Base-by-base conservation (phyloP, 805 yeast species). In the Candida krabiensis region DNA sequence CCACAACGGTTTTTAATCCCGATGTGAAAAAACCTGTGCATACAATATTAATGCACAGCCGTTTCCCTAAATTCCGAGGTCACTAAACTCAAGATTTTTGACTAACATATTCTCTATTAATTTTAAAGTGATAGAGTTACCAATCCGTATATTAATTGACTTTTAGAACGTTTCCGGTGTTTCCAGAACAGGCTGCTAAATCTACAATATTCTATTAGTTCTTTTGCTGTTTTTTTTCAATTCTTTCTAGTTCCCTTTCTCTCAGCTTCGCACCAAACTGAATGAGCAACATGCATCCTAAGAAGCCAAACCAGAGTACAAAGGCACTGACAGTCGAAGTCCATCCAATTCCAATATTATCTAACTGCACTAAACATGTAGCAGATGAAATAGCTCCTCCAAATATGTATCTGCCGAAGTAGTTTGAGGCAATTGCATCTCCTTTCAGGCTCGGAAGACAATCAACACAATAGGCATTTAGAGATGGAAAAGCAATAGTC, bases 401-500 rank as follows among this genome's bases (percentile, higher is more conserved):
- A 22, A 50, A 27, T 1, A 73, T 41, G 47, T 69, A 76, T 33
- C 84, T 56, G 2, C 70, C 55, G 34, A 73, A 67, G 41, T 78
- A 78, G 46, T 76, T 77, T 7, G 77, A 69, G 0, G 74, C 79
- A 28, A 78, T 71, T 1, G 78, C 81, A 49, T 72, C 82, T 15
- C 81, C 79, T 23, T 66, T 67, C 30, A 77, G 51, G 22, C 71
- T 65, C 1, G 81, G 80, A 70, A 75, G 64, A 4, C 76, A 69
- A 47, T 78, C 84, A 18, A 77, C 75, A 57, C 81, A 75, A 50
- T 78, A 78, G 2, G 82, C 70, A 47, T 78, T 78, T 27, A 73
- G 50, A 13, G 74, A 66, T 1, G 83, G 80, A 48, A 75, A 78
- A 8, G 68, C 54, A 18, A 70, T 58, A 0, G 80, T 73, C 50